These are phyloP conservation scores for Chalara sp. DNA, from an alignment of 2,329 filamentous ascomycete species.

Conservation along the genomic window DNA sequence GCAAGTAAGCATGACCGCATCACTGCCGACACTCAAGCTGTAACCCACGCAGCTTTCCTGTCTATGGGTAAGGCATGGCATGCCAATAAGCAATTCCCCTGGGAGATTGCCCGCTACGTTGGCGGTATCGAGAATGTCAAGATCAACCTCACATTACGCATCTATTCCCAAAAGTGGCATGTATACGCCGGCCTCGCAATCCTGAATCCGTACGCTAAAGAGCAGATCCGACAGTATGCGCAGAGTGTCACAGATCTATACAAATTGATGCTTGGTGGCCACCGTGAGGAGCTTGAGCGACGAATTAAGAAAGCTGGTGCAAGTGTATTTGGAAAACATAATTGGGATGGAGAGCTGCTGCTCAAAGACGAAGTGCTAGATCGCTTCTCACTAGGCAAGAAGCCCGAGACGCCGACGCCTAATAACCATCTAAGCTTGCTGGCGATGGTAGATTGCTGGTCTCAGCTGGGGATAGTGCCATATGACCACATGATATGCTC, in stretches of 20 bases:
- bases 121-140: constrained; percentile 99
- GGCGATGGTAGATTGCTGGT: constrained; percentile 99
- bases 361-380: constrained; percentile 77
- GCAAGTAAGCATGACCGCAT: constrained; percentile 90
- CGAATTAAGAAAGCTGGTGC: constrained; percentile 77
- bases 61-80: constrained; percentile 98
- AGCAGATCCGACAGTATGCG: constrained; percentile 93
- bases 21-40: constrained; percentile 95
- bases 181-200: constrained; percentile 97
- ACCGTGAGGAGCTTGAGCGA: constrained; percentile 63
- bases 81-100: constrained; percentile 90
- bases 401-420: constrained; percentile 49
- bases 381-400: constrained; percentile 74
- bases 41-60: constrained; percentile 94
- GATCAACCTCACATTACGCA: constrained; percentile 94
- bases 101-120: constrained; percentile 92
- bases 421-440: constrained; percentile 93
- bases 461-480: constrained; percentile 82
- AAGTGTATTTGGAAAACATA: constrained; percentile 53
- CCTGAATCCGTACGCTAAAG: constrained; percentile 84
- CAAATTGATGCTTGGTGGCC: constrained; percentile 91
- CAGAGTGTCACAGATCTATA: constrained; percentile 87
- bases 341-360: constrained; percentile 58
- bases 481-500: constrained; percentile 99
- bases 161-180: constrained; percentile 99